Evolutionary conservation across 257 asterid genomes (phyloP).

Genomic region (Knoxia roxburghii): DNA sequence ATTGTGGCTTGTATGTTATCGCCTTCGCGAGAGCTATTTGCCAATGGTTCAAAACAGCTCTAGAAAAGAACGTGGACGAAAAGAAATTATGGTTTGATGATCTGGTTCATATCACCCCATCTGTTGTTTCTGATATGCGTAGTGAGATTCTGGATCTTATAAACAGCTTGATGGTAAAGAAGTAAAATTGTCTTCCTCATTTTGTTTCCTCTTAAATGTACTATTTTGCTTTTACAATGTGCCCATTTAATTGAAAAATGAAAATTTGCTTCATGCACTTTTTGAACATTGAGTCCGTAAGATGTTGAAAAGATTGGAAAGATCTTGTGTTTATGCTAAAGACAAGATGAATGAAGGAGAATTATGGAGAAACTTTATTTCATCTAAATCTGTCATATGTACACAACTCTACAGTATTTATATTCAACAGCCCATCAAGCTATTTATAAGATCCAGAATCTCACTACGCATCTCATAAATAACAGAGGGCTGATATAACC

Average conservation of each 20-base stretch:
- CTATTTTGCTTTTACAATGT: not conserved
- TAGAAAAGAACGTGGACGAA: slow-evolving; percentile 14
- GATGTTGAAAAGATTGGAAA: too few species aligned
- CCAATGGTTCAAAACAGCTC: slow-evolving; percentile 42
- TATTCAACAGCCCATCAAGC: too few species aligned
- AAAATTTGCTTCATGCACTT: too few species aligned
- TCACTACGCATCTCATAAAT: slow-evolving; percentile 52
- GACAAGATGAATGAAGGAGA: too few species aligned
- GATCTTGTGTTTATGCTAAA: too few species aligned
- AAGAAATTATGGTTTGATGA: slow-evolving; percentile 44
- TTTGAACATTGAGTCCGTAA: too few species aligned
- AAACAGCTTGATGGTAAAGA: slow-evolving; percentile 35
- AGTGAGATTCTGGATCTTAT: slow-evolving; percentile 48
- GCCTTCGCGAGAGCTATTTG: slow-evolving; percentile 64
- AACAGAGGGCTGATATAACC: slow-evolving; percentile 43
- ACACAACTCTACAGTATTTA: too few species aligned
- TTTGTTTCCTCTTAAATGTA: not conserved
- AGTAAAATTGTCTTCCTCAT: slow-evolving; percentile 2
- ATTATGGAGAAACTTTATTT: too few species aligned
- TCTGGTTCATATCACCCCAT: slow-evolving; percentile 45
- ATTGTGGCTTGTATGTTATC: slow-evolving; percentile 71
- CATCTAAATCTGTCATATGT: too few species aligned
- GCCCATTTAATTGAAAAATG: not conserved
- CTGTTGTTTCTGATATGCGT: slow-evolving; percentile 45
- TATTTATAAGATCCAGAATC: slow-evolving; percentile 42